These are phyloP conservation scores for Geotrichum ghanense DNA, from an alignment of 805 yeast genomes.

Conservation along the genomic window DNA sequence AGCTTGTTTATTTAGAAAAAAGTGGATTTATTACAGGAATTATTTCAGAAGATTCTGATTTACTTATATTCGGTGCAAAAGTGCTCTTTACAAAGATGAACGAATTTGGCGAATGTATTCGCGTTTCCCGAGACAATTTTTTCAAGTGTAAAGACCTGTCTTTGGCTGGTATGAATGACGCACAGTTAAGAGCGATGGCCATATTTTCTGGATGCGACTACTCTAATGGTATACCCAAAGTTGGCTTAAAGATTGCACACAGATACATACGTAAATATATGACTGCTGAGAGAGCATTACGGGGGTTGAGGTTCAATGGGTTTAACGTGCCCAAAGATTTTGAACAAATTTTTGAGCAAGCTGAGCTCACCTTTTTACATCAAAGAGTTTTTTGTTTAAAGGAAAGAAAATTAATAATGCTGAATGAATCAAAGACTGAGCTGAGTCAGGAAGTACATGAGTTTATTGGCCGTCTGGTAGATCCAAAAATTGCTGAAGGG, in stretches of 20 bases:
- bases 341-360: conserved; percentile 47
- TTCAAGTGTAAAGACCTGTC: conserved; percentile 34
- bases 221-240: conserved; percentile 69
- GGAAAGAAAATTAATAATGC: conserved; percentile 35
- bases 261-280: conserved; percentile 40
- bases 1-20: conserved; percentile 80
- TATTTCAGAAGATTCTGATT: conserved; percentile 88
- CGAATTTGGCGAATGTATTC: conserved; percentile 57
- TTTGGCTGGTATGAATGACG: conserved; percentile 38
- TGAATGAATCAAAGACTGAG: conserved; percentile 40
- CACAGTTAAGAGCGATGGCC: conserved; percentile 64
- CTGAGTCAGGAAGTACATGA: conserved; percentile 21
- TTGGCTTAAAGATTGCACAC: conserved; percentile 74
- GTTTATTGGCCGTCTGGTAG: conserved; percentile 28
- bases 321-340: conserved; percentile 44
- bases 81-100: conserved; percentile 71
- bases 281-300: conserved; percentile 40
- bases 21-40: conserved; percentile 70
- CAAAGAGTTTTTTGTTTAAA: conserved; percentile 79
- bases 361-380: conserved; percentile 68
- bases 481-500: conserved; percentile 33
- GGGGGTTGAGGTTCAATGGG: conserved; percentile 49
- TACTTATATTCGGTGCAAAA: conserved; percentile 76
- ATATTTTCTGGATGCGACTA: conserved; percentile 95
- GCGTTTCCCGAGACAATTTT: conserved; percentile 50